Evolutionary conservation across 1,284 basidiomycete genomes (phyloP).

Genomic region (Kalmanozyma brasiliensis): DNA sequence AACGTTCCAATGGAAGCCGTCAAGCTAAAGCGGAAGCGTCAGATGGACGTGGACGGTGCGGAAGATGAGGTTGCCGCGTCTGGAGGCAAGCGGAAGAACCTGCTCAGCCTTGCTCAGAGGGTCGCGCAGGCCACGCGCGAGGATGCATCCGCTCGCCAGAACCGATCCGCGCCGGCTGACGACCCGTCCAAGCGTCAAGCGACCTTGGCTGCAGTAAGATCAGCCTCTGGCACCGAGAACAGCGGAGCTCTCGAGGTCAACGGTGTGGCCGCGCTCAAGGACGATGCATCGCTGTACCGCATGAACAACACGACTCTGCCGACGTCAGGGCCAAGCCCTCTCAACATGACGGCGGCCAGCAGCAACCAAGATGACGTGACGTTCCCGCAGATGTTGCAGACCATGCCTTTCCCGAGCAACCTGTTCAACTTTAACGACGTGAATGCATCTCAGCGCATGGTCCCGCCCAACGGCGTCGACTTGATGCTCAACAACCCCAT

Average conservation of each 20-base stretch:
- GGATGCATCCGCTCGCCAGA: conserved; percentile 19
- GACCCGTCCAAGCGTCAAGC: conserved; percentile 43
- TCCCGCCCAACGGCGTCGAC: conserved; percentile 50
- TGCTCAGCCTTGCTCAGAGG: conserved; percentile 55
- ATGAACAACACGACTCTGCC: conserved; percentile 42
- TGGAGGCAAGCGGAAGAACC: conserved; percentile 43
- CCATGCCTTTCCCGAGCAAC: conserved; percentile 26
- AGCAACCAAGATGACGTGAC: conserved; percentile 21
- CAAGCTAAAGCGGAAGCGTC: conserved; percentile 47
- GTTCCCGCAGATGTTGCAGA: conserved; percentile 45
- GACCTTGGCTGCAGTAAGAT: conserved; percentile 30
- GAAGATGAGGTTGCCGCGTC: conserved; percentile 18
- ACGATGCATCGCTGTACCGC: conserved; percentile 32
- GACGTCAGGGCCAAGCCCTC: conserved; percentile 18
- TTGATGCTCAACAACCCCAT: conserved; percentile 43
- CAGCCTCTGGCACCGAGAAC: conserved; percentile 15
- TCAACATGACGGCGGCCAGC: conserved; percentile 3
- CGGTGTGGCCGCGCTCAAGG: conserved; percentile 40
- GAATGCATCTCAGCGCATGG: conserved; percentile 26
- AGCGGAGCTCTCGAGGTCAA: conserved; percentile 28
- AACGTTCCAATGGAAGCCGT: conserved; percentile 13
- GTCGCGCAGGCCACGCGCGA: conserved; percentile 54
- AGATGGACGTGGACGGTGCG: conserved; percentile 35
- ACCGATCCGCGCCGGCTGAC: conserved; percentile 4
- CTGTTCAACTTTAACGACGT: conserved; percentile 24